Evolutionary conservation across 257 asterid species (phyloP).

Genomic region (Osmanthus fragrans): DNA sequence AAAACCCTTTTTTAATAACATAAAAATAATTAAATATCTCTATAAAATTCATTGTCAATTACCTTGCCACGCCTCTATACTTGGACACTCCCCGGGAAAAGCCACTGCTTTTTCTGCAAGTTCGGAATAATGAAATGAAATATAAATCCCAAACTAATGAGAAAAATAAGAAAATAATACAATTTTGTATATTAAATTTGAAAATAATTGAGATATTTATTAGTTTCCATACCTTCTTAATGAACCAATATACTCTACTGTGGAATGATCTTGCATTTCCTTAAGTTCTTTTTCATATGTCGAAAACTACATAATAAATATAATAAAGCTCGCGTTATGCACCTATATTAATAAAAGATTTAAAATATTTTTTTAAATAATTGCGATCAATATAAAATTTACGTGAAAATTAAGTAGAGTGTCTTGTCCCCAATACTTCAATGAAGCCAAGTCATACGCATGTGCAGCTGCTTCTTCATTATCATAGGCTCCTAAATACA

Average conservation of each 20-base stretch:
- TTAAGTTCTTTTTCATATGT: constrained; percentile 65
- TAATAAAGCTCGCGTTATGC: not conserved
- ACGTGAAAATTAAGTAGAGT: constrained; percentile 86
- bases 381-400: constrained; percentile 8
- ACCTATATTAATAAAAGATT: not conserved
- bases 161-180: not conserved
- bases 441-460: constrained; percentile 96
- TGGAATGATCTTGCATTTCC: constrained; percentile 81
- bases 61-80: constrained; percentile 98
- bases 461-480: constrained; percentile 97
- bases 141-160: not conserved
- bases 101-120: constrained; percentile 87
- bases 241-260: constrained; percentile 87
- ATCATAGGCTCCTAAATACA: constrained; percentile 77
- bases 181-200: not conserved
- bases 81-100: constrained; percentile 97
- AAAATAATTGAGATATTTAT: not conserved
- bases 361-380: not conserved
- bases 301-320: constrained; percentile 36
- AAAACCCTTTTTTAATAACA: not conserved
- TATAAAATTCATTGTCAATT: not conserved
- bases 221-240: constrained; percentile 66
- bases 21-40: not conserved
- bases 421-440: constrained; percentile 94
- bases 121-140: not conserved